These are phyloP conservation scores for Mycogone perniciosa DNA, from an alignment of 2,329 filamentous ascomycete genomes.

Conservation along the genomic window DNA sequence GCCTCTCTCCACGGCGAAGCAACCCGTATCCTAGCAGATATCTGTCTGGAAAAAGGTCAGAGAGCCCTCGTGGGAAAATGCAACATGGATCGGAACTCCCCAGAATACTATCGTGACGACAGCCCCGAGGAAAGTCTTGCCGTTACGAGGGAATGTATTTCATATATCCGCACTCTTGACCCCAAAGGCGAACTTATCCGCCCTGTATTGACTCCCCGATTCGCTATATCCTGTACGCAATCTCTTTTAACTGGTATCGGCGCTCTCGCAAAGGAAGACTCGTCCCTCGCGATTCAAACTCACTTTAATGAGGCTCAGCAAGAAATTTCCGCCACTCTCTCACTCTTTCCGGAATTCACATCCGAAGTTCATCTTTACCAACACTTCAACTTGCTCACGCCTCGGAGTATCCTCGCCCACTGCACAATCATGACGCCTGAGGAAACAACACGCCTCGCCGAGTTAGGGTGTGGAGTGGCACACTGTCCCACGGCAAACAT, in stretches of 20 bases:
- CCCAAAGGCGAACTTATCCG: slow-evolving; percentile 37
- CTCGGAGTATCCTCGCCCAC: slow-evolving; percentile 57
- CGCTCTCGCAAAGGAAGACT: slow-evolving; percentile 41
- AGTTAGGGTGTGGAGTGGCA: slow-evolving; percentile 50
- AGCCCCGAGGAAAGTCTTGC: slow-evolving; percentile 39
- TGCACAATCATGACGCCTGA: slow-evolving; percentile 55
- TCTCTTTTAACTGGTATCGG: slow-evolving; percentile 51
- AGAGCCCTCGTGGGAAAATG: slow-evolving; percentile 56
- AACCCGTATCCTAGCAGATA: slow-evolving; percentile 50
- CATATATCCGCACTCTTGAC: slow-evolving; percentile 40
- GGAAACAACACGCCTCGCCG: slow-evolving; percentile 43
- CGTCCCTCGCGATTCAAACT: slow-evolving; percentile 53
- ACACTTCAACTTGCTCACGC: slow-evolving; percentile 46
- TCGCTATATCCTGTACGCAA: slow-evolving; percentile 54
- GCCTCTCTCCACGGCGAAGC: slow-evolving; percentile 49
- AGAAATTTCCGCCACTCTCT: slow-evolving; percentile 49
- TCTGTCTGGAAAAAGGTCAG: slow-evolving; percentile 47
- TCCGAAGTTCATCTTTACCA: slow-evolving; percentile 56
- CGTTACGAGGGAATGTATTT: slow-evolving; percentile 45
- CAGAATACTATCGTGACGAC: slow-evolving; percentile 46
- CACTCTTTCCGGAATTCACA: slow-evolving; percentile 49
- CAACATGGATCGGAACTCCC: slow-evolving; percentile 54
- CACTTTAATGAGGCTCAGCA: slow-evolving; percentile 61
- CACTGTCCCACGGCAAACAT: slow-evolving; percentile 62
- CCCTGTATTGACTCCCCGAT: slow-evolving; percentile 51